Evolutionary conservation across 306 rosid species (phyloP).

Genomic region (Mucuna pruriens): DNA sequence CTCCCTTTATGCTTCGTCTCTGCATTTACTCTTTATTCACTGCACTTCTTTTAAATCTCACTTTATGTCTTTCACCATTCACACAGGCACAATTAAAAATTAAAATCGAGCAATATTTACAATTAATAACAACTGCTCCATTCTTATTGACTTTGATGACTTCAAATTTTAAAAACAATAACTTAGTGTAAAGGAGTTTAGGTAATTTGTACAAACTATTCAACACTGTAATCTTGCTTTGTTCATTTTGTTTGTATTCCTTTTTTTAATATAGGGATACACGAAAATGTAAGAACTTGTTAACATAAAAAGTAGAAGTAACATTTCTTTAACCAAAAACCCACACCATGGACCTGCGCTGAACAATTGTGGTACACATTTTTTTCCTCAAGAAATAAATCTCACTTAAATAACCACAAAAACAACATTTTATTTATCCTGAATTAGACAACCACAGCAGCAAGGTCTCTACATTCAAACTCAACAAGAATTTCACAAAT

Average conservation of each 20-base stretch:
- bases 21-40: not conserved
- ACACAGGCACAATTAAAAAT: too few relatives aligned
- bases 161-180: too few relatives aligned
- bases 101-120: too few relatives aligned
- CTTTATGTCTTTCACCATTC: not conserved
- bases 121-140: too few relatives aligned
- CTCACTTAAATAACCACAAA: not conserved
- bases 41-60: not conserved
- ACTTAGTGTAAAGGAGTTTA: not conserved
- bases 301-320: not conserved
- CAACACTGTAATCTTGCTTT: too few relatives aligned
- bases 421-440: not conserved
- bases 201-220: not conserved
- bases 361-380: not conserved
- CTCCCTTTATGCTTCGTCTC: too few relatives aligned
- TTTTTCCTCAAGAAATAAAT: not conserved
- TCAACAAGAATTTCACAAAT: not conserved
- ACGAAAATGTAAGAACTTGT: too few relatives aligned
- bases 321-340: not conserved
- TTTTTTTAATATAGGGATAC: too few relatives aligned
- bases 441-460: not conserved
- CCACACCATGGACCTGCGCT: not conserved
- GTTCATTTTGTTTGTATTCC: too few relatives aligned
- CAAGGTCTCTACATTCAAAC: conserved; percentile 14
- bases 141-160: not conserved